phyloP scores from a whole-genome alignment of 1,284 basidiomycete genomes.

The Chiua sp. region DNA sequence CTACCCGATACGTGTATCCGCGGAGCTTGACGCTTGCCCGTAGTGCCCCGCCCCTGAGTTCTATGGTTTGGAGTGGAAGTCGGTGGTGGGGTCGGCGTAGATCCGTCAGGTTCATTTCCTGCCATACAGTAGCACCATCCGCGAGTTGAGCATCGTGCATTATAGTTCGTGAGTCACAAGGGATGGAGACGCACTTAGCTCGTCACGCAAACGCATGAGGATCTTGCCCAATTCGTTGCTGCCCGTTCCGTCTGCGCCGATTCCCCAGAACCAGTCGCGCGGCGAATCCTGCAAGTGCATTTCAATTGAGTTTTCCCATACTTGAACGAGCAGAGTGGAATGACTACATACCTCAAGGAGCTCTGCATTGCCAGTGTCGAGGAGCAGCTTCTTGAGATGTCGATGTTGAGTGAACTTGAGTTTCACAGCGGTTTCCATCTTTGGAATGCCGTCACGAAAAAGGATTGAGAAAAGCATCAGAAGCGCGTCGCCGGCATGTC shows the following conservation, averaged over 20 bases:
- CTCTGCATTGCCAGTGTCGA: constrained; percentile 42
- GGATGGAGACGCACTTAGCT: constrained; percentile 24
- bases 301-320: not conserved
- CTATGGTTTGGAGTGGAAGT: constrained; percentile 9
- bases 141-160: constrained; percentile 12
- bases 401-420: constrained; percentile 50
- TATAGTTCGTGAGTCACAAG: not conserved
- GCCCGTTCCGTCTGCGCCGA: constrained; percentile 43
- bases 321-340: not conserved
- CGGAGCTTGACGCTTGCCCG: constrained; percentile 17
- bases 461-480: not conserved
- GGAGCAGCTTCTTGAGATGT: constrained; percentile 41
- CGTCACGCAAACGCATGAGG: constrained; percentile 41
- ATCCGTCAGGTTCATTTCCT: constrained; percentile 16
- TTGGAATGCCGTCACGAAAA: not conserved
- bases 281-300: constrained; percentile 36
- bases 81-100: not conserved
- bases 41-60: not conserved
- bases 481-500: not conserved
- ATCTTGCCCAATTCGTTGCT: constrained; percentile 51
- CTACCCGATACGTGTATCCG: constrained; percentile 9
- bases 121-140: not conserved
- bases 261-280: constrained; percentile 50
- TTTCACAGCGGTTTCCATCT: constrained; percentile 47
- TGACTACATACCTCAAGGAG: constrained; percentile 36